phyloP scores from a whole-genome alignment of 2,329 filamentous ascomycete genomes.

The Kalmusia sp. region DNA sequence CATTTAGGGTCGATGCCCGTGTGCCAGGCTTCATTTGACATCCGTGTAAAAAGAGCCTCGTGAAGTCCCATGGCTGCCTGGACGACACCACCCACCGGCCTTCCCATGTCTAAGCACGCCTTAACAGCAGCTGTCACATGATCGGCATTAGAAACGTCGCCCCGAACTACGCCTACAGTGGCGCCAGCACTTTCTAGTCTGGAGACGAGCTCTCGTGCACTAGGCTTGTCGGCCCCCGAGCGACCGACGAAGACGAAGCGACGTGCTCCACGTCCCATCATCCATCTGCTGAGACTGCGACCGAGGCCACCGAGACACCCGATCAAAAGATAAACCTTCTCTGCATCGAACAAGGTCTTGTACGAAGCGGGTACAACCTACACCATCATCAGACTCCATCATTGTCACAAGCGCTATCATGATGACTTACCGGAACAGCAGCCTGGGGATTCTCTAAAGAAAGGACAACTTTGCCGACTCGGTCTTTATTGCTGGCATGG shows the following conservation, averaged over 20 bases:
- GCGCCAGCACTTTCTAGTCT: constrained; percentile 3
- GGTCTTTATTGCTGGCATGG: no score
- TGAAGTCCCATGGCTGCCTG: constrained; percentile 10
- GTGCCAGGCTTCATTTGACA: background rate
- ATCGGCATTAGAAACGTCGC: background rate
- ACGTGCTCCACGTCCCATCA: constrained; percentile 17
- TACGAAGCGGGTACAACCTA: no score
- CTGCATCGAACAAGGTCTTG: no score
- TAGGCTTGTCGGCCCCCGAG: background rate
- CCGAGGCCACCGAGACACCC: no score
- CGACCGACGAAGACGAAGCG: constrained; percentile 13
- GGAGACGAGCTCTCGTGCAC: background rate
- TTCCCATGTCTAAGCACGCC: background rate
- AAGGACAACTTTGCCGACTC: no score
- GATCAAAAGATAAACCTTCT: no score
- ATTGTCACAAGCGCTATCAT: no score
- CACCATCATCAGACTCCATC: no score
- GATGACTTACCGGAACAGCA: no score
- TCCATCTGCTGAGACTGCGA: no score
- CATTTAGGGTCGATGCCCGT: constrained; percentile 23
- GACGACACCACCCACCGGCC: constrained; percentile 7
- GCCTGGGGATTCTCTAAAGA: no score
- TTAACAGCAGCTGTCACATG: constrained; percentile 1
- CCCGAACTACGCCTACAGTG: background rate
- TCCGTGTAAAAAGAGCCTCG: constrained; percentile 6